A percentile compares a stretch with the other conserved stretches of the same genome.
These are phyloP conservation scores for Stylonectria norvegica DNA, from an alignment of 2,329 filamentous ascomycete genomes.

Conservation along the genomic window DNA sequence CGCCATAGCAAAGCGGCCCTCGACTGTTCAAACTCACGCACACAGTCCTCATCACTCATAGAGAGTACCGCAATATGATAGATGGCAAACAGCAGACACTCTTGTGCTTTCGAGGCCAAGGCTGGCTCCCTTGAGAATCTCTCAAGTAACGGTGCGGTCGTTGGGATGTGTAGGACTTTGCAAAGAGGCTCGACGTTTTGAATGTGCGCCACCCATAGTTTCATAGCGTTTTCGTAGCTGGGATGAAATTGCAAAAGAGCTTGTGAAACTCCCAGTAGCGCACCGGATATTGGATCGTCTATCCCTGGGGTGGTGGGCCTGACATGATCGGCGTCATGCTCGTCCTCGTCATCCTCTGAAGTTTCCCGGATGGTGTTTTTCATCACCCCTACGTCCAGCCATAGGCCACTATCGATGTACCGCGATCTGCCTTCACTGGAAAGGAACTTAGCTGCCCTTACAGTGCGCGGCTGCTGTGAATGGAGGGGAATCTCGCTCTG, in stretches of 20 bases:
- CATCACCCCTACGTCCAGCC: conserved; percentile 4
- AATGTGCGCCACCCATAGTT: conserved; percentile 23
- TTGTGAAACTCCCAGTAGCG: not conserved
- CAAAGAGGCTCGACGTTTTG: conserved; percentile 25
- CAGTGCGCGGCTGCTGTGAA: not conserved
- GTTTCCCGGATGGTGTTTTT: conserved; percentile 2
- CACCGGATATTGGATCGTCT: conserved; percentile 7
- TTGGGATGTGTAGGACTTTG: conserved; percentile 28
- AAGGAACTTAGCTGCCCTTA: conserved; percentile 17
- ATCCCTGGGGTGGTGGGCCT: not conserved
- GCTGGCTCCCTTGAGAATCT: conserved; percentile 14
- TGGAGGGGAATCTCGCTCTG: not conserved
- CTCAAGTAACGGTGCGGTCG: conserved; percentile 17
- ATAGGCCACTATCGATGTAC: conserved; percentile 38
- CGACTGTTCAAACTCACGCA: conserved; percentile 32
- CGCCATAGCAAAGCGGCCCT: conserved; percentile 34
- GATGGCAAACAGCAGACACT: conserved; percentile 43
- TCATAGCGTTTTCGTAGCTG: conserved; percentile 16
- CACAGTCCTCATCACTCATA: conserved; percentile 41
- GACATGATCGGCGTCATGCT: not conserved
- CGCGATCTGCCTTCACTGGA: conserved; percentile 34
- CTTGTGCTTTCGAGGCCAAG: conserved; percentile 25
- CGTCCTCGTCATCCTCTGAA: too few relatives aligned
- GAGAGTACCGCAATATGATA: conserved; percentile 40
- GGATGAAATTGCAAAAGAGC: conserved; percentile 14